Evolutionary conservation across 1,284 basidiomycete genomes (phyloP), one percentile per base, ranked within the genome.

Genomic region (Irpex sp.): DNA sequence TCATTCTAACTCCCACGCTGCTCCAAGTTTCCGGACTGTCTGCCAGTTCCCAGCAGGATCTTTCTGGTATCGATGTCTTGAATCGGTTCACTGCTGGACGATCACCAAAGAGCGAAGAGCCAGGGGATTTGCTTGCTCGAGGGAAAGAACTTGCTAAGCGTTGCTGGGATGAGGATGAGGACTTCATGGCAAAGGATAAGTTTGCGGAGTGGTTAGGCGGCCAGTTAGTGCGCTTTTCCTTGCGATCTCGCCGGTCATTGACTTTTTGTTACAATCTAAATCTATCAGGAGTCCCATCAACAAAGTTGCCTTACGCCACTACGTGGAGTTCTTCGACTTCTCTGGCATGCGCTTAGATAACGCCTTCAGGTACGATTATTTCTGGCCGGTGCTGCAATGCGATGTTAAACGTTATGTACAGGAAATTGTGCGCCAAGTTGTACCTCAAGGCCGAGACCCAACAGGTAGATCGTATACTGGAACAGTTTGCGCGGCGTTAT

Each of bases 371-470:
- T 91, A 62, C 31, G 43, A 79, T 43, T 1, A 26, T 31, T 33
- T 43, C 21, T 33, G 49, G 7, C n/a, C 55, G 37, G 35, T 68
- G 74, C 1, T 33, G 15, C 66, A 75, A 1, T 70, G 53, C 58
- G 31, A 11, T 58, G 11, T 5, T 33, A n/a, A 35, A 17, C 15
- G 7, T 8, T 5, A 33, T 19, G 11, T 50, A 54, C 64, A 94
- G 94, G 63, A 86, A 88, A 36, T 79, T 99, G 4, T 98, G 96
- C 74, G 87, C 87, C 21, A 97, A 97, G 74, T 83, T 99, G 3
- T 97, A 87, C 74, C 83, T 99, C 63, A 95, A 95, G 73, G 97
- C 90, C 1, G 97, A 99, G 77, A 97, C 97, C 0, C 97, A 99
- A 73, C 96, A 98, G 77, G 90, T 99, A 46, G 97, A 99, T 75